These are phyloP conservation scores for Juglanconis oblonga DNA, from an alignment of 2,329 filamentous ascomycete genomes.

Conservation along the genomic window DNA sequence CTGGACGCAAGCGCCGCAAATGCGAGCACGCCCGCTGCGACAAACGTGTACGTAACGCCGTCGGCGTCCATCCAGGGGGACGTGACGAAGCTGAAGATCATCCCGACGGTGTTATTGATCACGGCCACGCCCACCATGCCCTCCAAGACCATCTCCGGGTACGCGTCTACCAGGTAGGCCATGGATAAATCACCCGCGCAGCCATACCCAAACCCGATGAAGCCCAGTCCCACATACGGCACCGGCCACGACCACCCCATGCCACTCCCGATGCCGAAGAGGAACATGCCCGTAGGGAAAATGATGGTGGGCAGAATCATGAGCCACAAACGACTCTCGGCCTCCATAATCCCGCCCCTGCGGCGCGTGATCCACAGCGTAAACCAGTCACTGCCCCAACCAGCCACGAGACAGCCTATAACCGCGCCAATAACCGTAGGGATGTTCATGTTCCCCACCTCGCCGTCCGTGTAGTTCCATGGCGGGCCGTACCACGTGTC, in stretches of 20 bases:
- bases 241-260: conserved; percentile 41
- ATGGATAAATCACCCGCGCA: conserved; percentile 41
- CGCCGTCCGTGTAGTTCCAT: conserved; percentile 29
- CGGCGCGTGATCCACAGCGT: conserved; percentile 28
- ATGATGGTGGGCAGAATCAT: conserved; percentile 34
- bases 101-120: conserved; percentile 18
- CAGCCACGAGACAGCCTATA: conserved; percentile 25
- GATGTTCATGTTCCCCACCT: conserved; percentile 27
- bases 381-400: conserved; percentile 30
- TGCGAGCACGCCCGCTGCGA: conserved; percentile 46
- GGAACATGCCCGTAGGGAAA: conserved; percentile 40
- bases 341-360: conserved; percentile 30
- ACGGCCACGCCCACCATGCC: conserved; percentile 49
- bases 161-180: conserved; percentile 46
- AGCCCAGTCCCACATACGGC: conserved; percentile 43
- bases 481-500: conserved; percentile 36
- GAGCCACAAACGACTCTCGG: conserved; percentile 29
- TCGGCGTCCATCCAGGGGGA: conserved; percentile 17
- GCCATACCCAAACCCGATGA: conserved; percentile 41
- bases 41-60: conserved; percentile 13
- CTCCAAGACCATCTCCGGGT: conserved; percentile 45
- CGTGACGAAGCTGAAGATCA: conserved; percentile 17
- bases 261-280: conserved; percentile 50
- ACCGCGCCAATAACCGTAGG: conserved; percentile 28
- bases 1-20: conserved; percentile 50